Base-by-base conservation (phyloP, 805 yeast species). In the Pichia eremophila region DNA sequence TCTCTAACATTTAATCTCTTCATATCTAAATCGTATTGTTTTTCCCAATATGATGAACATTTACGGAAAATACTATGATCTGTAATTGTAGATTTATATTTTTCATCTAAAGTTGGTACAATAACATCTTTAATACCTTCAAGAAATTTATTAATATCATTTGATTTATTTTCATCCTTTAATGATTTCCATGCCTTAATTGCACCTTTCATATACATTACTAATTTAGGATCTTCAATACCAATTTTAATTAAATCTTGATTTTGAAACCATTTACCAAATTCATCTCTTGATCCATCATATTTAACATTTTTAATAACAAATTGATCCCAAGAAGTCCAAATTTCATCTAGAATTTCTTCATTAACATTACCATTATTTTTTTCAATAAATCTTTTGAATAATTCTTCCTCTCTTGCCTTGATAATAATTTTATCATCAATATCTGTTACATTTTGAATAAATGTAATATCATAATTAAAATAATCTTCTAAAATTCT, bases 371-470 rank as follows among this genome's bases (percentile, higher is more conserved):
- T 62, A 11, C 53, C 57, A 17, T 41, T 56, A 41, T 67, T 57
- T 29, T 60, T 57, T 22, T 59, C 54, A 14, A 71, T 62, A 57
- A 77, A 85, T 54, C 81, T 67, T 38, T 83, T 84, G 59, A 85
- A 90, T 34, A 93, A 69, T 64, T 82, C 81, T 57, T 79, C 82
- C 61, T 93, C 97, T 64, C 99, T 82, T 5, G 96, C 98, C 51
- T 96, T 84, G 40, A 93, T 69, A 58, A 93, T 93, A 66, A 93
- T 93, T 67, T 93, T 93, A 66, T 93, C 99, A 65, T 93, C 99
- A 51, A 93, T 89, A 65, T 93, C 99, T n/a, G 99, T 93, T 49
- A 93, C 97, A 62, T 93, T 93, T 69, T 93, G 99, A 41, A 93
- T 89, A 67, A 90, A 93, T 43, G 73, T 75, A 40, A 93, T 78